A percentile compares a stretch with the other conserved stretches of the same genome.
phyloP scores from a whole-genome alignment of 1,284 basidiomycete genomes.

The Cutaneotrichosporon daszewskae region DNA sequence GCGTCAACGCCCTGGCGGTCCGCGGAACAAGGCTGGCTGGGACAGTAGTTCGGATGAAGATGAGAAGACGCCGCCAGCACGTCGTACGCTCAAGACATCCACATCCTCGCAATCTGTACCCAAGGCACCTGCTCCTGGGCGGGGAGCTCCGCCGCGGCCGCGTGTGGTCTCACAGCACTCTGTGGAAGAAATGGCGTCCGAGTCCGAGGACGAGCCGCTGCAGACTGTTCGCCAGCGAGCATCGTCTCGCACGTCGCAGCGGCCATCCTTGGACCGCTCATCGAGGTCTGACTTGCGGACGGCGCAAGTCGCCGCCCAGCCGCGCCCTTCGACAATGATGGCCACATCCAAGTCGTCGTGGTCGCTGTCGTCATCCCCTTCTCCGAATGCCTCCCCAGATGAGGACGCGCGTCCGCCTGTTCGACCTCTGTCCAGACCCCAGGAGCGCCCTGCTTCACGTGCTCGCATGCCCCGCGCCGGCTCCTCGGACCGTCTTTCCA shows the following conservation, averaged over 20 bases:
- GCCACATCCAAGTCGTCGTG: too few relatives aligned
- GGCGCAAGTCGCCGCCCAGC: too few relatives aligned
- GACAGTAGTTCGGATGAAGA: slow-evolving; percentile 19
- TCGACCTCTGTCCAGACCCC: too few relatives aligned
- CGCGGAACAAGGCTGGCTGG: slow-evolving; percentile 10
- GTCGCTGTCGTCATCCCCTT: slow-evolving; percentile 13
- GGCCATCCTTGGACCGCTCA: too few relatives aligned
- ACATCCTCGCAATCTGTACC: not conserved
- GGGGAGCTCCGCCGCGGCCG: not conserved
- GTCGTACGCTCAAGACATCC: slow-evolving; percentile 1
- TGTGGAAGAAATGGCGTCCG: slow-evolving; percentile 4
- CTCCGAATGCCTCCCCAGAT: slow-evolving; percentile 9
- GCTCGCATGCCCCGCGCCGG: slow-evolving; percentile 3
- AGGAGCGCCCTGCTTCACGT: not conserved
- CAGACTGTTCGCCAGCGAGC: slow-evolving; percentile 8
- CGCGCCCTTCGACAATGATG: too few relatives aligned
- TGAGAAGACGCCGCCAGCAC: slow-evolving; percentile 4
- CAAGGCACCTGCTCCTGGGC: not conserved
- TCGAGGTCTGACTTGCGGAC: slow-evolving; percentile 1
- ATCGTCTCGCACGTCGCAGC: slow-evolving; percentile 2
- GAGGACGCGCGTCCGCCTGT: slow-evolving; percentile 1
- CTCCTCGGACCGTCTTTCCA: not conserved
- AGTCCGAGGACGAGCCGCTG: slow-evolving; percentile 19
- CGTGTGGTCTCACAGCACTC: not conserved
- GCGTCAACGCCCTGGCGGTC: too few relatives aligned